Evolutionary conservation across 1,139 yeast species (phyloP).

Genomic region (Nadsonia commutata): DNA sequence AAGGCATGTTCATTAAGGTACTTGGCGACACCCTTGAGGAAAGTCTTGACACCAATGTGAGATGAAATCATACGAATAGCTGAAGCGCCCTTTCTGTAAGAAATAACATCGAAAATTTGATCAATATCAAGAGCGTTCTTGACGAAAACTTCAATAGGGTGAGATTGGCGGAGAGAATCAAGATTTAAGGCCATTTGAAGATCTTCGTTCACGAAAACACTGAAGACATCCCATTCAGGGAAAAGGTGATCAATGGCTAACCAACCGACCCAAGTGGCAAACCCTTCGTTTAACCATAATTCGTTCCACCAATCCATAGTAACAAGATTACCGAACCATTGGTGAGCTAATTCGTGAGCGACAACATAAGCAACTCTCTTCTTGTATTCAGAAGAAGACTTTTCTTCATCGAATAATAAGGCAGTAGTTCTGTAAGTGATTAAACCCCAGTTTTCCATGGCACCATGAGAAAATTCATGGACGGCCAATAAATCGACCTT

Average conservation of each 20-base stretch:
- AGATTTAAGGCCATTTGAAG: conserved; percentile 49
- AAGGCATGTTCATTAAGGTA: conserved; percentile 44
- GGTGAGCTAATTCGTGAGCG: conserved; percentile 72
- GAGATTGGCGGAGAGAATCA: conserved; percentile 61
- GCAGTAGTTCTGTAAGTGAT: conserved; percentile 63
- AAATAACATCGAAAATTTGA: conserved; percentile 65
- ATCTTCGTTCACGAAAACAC: conserved; percentile 45
- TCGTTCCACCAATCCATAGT: conserved; percentile 86
- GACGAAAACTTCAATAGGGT: conserved; percentile 68
- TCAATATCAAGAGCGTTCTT: conserved; percentile 60
- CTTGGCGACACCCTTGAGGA: conserved; percentile 55
- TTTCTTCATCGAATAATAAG: conserved; percentile 43
- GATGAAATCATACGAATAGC: conserved; percentile 56
- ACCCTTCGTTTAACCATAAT: conserved; percentile 72
- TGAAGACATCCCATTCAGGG: conserved; percentile 65
- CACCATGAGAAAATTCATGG: conserved; percentile 64
- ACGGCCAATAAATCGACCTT: conserved; percentile 63
- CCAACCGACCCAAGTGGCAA: conserved; percentile 73
- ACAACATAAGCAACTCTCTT: conserved; percentile 68
- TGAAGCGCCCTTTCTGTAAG: conserved; percentile 67
- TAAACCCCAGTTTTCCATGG: conserved; percentile 75
- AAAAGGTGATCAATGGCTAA: conserved; percentile 46
- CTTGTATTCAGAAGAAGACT: conserved; percentile 38
- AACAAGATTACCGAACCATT: conserved; percentile 73
- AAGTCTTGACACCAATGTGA: conserved; percentile 50